phyloP scores from a whole-genome alignment of 2,329 filamentous ascomycete genomes.

The Metarhizium brunneum region DNA sequence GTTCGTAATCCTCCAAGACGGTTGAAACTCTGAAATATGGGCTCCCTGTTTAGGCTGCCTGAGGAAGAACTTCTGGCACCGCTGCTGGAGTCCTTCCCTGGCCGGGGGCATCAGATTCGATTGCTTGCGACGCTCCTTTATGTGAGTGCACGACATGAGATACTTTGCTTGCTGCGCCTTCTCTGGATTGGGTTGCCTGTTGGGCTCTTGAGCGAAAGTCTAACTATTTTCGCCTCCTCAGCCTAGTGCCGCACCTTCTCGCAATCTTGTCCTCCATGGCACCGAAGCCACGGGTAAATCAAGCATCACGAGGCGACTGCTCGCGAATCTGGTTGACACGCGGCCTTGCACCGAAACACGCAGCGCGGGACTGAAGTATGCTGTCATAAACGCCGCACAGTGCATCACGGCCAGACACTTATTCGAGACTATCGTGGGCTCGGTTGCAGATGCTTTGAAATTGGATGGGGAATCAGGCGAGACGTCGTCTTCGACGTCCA shows the following conservation, averaged over 20 bases:
- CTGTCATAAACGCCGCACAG: conserved; percentile 60
- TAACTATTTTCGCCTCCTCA: conserved; percentile 19
- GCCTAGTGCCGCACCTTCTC: conserved; percentile 58
- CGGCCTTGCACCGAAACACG: conserved; percentile 8
- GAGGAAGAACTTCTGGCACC: conserved; percentile 39
- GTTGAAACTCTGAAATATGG: conserved; percentile 15
- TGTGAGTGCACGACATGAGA: conserved; percentile 23
- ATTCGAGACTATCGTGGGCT: conserved; percentile 59
- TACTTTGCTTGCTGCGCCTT: not conserved
- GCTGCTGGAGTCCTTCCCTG: conserved; percentile 41
- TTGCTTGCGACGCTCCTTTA: conserved; percentile 45
- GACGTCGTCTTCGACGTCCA: not conserved
- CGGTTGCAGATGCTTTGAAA: conserved; percentile 44
- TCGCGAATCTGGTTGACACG: conserved; percentile 15
- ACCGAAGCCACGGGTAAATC: conserved; percentile 83
- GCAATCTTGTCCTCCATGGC: conserved; percentile 73
- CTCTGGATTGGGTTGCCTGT: no score
- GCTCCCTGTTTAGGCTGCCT: conserved; percentile 39
- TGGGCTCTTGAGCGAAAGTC: not conserved
- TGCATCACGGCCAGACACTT: conserved; percentile 73
- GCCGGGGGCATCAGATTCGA: conserved; percentile 50
- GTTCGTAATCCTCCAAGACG: no score
- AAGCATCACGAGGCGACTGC: conserved; percentile 49
- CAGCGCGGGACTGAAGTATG: conserved; percentile 37
- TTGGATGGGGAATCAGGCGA: conserved; percentile 22